These are phyloP conservation scores for Sesbania bispinosa DNA, from an alignment of 306 rosid genomes.

Conservation along the genomic window DNA sequence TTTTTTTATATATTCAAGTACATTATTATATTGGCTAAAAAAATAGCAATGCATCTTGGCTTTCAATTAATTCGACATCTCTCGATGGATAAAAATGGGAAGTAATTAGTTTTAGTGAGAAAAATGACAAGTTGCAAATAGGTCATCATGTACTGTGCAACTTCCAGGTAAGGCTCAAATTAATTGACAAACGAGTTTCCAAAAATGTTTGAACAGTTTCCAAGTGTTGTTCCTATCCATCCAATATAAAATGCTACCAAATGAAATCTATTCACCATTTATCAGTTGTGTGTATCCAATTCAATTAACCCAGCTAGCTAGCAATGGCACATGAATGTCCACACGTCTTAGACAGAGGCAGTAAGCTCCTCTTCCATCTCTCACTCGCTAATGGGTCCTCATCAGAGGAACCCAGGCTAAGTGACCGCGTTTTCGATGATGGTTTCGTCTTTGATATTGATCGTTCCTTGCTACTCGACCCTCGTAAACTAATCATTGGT, in stretches of 20 bases:
- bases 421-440: neutral
- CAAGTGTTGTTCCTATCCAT: too few species aligned
- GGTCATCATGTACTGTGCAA: neutral
- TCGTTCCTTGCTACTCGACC: constrained; percentile 37
- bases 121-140: neutral
- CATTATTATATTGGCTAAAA: too few species aligned
- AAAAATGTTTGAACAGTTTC: neutral
- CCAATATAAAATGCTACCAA: neutral
- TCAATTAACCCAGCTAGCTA: too few species aligned
- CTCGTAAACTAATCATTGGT: constrained; percentile 19
- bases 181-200: neutral
- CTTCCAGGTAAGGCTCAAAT: neutral
- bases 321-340: constrained; percentile 31
- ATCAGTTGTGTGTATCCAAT: too few species aligned
- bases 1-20: too few species aligned
- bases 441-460: constrained; percentile 39
- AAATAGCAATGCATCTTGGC: too few species aligned
- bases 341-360: neutral
- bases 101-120: neutral
- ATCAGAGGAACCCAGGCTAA: neutral
- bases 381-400: neutral
- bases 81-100: neutral
- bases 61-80: too few species aligned
- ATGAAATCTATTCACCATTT: neutral
- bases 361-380: neutral